phyloP scores from a whole-genome alignment of 1,139 yeast genomes.

The Pichia sp. region DNA sequence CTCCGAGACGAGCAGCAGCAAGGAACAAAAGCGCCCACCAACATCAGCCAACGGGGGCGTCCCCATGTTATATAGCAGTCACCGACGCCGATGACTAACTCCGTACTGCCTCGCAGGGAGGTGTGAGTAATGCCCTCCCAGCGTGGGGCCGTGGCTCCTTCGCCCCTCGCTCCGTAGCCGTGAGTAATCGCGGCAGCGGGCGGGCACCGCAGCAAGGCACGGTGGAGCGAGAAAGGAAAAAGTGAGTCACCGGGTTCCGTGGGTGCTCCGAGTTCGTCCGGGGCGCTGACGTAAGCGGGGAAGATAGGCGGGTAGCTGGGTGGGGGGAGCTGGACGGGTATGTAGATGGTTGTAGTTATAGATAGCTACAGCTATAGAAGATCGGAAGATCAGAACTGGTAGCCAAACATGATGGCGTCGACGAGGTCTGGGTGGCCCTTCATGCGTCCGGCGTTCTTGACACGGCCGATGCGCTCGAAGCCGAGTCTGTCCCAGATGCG shows the following conservation, averaged over 20 bases:
- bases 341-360: background rate
- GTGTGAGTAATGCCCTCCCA: background rate
- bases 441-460: slow-evolving; percentile 62
- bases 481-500: slow-evolving; percentile 74
- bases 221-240: too few species aligned
- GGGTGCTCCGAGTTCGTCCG: too few species aligned
- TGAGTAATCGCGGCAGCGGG: too few species aligned
- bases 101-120: background rate
- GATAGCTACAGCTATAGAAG: background rate
- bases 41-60: background rate
- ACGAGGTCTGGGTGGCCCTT: slow-evolving; percentile 58
- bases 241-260: too few species aligned
- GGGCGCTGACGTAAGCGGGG: too few species aligned
- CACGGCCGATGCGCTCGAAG: slow-evolving; percentile 64
- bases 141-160: background rate
- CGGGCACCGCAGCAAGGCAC: too few species aligned
- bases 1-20: background rate
- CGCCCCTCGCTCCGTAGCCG: too few species aligned
- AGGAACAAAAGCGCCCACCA: background rate
- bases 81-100: background rate
- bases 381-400: slow-evolving; percentile 35
- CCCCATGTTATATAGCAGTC: background rate
- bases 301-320: too few species aligned
- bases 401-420: slow-evolving; percentile 66
- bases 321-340: background rate